A percentile compares a stretch with the other conserved stretches of the same genome.
These are phyloP conservation scores for Acacia crassicarpa DNA, from an alignment of 306 rosid species.

Conservation along the genomic window DNA sequence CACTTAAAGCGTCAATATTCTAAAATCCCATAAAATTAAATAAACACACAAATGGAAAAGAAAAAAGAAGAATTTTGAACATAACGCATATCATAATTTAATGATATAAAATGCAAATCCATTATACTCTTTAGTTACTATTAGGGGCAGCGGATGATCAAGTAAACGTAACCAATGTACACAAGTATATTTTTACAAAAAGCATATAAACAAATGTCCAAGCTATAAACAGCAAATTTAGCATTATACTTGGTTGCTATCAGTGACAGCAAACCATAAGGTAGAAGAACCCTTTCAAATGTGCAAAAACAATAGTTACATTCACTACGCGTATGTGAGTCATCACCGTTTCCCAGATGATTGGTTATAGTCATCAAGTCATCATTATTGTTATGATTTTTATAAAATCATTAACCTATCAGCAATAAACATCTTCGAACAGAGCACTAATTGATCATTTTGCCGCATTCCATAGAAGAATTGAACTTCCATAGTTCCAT, in stretches of 20 bases:
- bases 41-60: too few relatives aligned
- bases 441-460: neutral
- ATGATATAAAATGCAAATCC: neutral
- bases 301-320: neutral
- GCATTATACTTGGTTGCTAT: too few relatives aligned
- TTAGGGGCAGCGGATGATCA: neutral
- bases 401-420: neutral
- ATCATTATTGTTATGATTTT: neutral
- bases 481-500: neutral
- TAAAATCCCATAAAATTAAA: too few relatives aligned
- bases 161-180: neutral
- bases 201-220: neutral
- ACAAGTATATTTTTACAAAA: too few relatives aligned
- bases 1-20: too few relatives aligned
- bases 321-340: neutral
- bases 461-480: neutral
- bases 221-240: neutral
- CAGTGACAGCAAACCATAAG: neutral
- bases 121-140: neutral
- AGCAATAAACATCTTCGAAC: neutral
- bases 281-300: neutral
- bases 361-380: neutral
- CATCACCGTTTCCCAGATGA: neutral
- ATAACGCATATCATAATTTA: neutral
- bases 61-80: neutral